phyloP scores from a whole-genome alignment of 2,329 filamentous ascomycete species.

The Nemania sp. region DNA sequence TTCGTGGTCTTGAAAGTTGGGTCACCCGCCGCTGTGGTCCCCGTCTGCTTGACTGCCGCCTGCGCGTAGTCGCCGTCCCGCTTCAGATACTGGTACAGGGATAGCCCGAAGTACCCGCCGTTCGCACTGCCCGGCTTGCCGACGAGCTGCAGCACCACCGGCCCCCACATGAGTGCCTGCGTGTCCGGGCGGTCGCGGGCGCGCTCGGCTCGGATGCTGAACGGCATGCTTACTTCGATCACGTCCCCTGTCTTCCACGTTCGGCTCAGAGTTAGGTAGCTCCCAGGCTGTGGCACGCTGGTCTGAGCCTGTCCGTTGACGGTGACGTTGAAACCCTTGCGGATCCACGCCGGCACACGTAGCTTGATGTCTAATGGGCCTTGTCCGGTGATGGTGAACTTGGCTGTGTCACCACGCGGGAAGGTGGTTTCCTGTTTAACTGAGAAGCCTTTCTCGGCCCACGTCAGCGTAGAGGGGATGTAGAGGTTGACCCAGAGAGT shows the following conservation, averaged over 20 bases:
- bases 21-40: constrained; percentile 43
- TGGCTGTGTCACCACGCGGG: constrained; percentile 46
- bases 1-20: constrained; percentile 43
- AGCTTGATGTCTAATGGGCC: constrained; percentile 50
- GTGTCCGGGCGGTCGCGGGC: constrained; percentile 51
- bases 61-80: constrained; percentile 49
- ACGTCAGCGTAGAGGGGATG: constrained; percentile 49
- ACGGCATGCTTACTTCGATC: constrained; percentile 49
- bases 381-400: constrained; percentile 47
- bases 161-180: constrained; percentile 51
- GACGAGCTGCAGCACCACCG: constrained; percentile 48
- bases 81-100: constrained; percentile 50
- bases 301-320: constrained; percentile 46
- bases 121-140: constrained; percentile 43
- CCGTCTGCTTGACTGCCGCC: constrained; percentile 43
- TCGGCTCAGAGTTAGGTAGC: constrained; percentile 49
- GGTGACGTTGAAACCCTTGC: constrained; percentile 46
- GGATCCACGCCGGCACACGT: constrained; percentile 49
- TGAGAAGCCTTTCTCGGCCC: constrained; percentile 48
- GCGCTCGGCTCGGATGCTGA: constrained; percentile 50
- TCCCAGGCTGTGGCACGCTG: constrained; percentile 41
- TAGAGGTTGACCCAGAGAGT: constrained; percentile 52
- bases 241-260: constrained; percentile 49
- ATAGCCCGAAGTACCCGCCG: constrained; percentile 46
- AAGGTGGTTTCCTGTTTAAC: constrained; percentile 50